Evolutionary conservation across 768 basidiomycete species (phyloP), one percentile per base, ranked within the genome.

Genomic region (Solioccasus polychromus): DNA sequence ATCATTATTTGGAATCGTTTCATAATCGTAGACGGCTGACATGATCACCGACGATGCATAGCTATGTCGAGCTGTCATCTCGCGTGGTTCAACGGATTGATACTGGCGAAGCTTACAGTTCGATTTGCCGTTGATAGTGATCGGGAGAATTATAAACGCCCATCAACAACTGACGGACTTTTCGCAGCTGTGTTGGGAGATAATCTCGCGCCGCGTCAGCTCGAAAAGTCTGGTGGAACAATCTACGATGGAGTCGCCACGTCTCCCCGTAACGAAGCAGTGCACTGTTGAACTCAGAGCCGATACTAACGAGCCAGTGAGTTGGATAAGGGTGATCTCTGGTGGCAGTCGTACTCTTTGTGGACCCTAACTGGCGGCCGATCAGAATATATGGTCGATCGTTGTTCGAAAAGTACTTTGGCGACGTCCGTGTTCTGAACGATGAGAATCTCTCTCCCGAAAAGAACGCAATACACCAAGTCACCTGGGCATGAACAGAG

Each of bases 301-400:
- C 62, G 39, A 67, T 8, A 4, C 62, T 64, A 35, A n/a, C 28
- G 28, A 23, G 17, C 1, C 23, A 9, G 35, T 29, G 11, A n/a
- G 39, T 55, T 29, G 51, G 44, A 45, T 2, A 7, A 45, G 26
- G n/a, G 7, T n/a, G 18, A n/a, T 35, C 17, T 35, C 14, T 3
- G 24, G n/a, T 20, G 20, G n/a, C 12, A 14, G 40, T 19, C 61
- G 15, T 38, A 60, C 63, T 65, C 62, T 44, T 60, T 51, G 4
- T 47, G 50, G 20, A 48, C 53, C 25, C 50, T 62, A 20, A 68
- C 55, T 8, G 58, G 54, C 2, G 71, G 71, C 17, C 72, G 53
- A 47, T 67, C 71, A 10, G 71, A 71, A 43, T 73, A 74, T 40
- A 59, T 50, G 9, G 47, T 53, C 23, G 66, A 62, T 18, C 69